These are phyloP conservation scores for Suhomyces prunicola DNA, from an alignment of 805 yeast species.

Conservation along the genomic window DNA sequence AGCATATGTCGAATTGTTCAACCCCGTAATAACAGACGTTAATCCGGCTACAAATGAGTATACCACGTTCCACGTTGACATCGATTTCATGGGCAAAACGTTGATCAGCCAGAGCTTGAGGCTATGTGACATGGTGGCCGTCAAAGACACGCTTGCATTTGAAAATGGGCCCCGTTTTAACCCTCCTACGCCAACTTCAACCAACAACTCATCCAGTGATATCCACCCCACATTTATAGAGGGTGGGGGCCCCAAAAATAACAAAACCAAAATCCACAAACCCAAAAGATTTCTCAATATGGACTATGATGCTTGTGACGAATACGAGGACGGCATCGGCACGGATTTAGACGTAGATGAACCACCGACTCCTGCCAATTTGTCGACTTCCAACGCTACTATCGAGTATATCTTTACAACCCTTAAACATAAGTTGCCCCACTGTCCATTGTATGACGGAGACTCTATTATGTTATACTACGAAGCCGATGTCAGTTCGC, in stretches of 20 bases:
- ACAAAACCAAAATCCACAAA: background rate
- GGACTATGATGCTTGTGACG: background rate
- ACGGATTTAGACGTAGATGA: background rate
- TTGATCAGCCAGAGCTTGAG: slow-evolving; percentile 39
- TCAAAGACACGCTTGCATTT: slow-evolving; percentile 30
- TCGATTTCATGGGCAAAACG: slow-evolving; percentile 43
- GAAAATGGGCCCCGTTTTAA: slow-evolving; percentile 26
- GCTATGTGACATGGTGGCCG: slow-evolving; percentile 41
- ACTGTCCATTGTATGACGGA: slow-evolving; percentile 37
- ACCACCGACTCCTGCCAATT: background rate
- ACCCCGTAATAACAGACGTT: slow-evolving; percentile 38
- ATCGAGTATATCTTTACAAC: slow-evolving; percentile 7
- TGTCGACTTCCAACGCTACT: slow-evolving; percentile 9
- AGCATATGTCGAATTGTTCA: slow-evolving; percentile 1
- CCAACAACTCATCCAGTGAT: background rate
- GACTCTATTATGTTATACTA: slow-evolving; percentile 37
- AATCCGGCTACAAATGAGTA: slow-evolving; percentile 43
- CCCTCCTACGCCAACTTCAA: slow-evolving; percentile 1
- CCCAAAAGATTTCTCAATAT: background rate
- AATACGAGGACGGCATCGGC: slow-evolving; percentile 1
- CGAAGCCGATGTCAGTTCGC: slow-evolving; percentile 39
- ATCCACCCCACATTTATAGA: background rate
- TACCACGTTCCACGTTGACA: slow-evolving; percentile 47
- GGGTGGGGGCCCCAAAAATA: background rate
- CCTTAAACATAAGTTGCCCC: slow-evolving; percentile 12